Evolutionary conservation across 2,329 filamentous ascomycete species (phyloP).

Genomic region (Fusarium albosuccineum): DNA sequence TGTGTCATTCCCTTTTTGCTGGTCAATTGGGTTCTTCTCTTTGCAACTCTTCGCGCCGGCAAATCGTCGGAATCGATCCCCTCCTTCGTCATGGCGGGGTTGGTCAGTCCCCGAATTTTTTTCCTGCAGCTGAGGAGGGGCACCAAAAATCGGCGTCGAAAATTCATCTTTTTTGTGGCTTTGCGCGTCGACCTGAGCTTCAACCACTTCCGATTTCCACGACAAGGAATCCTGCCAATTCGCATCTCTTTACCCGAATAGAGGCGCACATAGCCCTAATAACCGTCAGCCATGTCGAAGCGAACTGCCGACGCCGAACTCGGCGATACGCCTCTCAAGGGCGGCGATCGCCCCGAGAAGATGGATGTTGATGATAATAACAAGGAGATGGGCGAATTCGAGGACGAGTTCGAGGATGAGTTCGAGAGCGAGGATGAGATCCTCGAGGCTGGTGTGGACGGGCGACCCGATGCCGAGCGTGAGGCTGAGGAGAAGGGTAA

Average conservation of each 20-base stretch:
- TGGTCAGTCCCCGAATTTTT: conserved; percentile 34
- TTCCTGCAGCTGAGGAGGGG: conserved; percentile 36
- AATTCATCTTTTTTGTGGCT: conserved; percentile 31
- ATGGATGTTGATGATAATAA: conserved; percentile 74
- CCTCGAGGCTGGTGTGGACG: conserved; percentile 93
- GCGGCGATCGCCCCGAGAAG: conserved; percentile 70
- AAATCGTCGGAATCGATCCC: conserved; percentile 32
- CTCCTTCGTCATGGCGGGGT: conserved; percentile 40
- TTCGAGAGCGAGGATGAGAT: conserved; percentile 93
- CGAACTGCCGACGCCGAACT: conserved; percentile 65
- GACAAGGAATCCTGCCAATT: not conserved
- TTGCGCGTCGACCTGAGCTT: conserved; percentile 11
- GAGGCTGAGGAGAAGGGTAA: conserved; percentile 84
- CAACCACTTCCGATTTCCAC: not conserved
- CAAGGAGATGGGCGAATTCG: conserved; percentile 82
- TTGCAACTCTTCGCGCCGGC: conserved; percentile 15
- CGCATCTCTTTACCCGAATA: too few species aligned
- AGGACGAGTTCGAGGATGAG: conserved; percentile 94
- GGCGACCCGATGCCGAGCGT: conserved; percentile 89
- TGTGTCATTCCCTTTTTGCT: not conserved
- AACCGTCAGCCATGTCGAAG: conserved; percentile 67
- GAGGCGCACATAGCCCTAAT: not conserved
- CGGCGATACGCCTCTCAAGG: conserved; percentile 67
- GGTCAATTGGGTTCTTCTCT: too few species aligned
- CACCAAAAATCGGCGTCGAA: conserved; percentile 35